These are phyloP conservation scores for Edaphochlamys debaryana DNA, from an alignment of 139 green algal species.

Conservation along the genomic window DNA sequence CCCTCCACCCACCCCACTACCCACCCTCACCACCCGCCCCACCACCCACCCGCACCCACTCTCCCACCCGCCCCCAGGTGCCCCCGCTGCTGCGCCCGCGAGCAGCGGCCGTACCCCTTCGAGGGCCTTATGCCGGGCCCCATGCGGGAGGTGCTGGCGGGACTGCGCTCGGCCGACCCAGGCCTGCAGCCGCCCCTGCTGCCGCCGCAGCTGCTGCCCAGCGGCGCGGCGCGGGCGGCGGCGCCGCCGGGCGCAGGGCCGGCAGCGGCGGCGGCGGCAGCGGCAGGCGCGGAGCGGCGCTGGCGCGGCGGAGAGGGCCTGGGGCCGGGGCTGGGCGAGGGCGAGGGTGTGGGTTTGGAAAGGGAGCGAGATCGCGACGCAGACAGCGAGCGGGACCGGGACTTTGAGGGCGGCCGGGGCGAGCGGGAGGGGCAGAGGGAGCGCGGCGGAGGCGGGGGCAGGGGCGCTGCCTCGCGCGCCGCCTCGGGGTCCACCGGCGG, in stretches of 20 bases:
- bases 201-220: background rate
- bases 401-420: no score
- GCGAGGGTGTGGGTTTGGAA: no score
- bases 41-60: background rate
- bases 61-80: conserved; percentile 11
- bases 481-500: no score
- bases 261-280: background rate
- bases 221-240: background rate
- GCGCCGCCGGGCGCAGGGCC: background rate
- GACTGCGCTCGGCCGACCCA: background rate
- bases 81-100: conserved; percentile 44
- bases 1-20: no score
- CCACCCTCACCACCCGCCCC: no score
- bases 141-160: background rate
- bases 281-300: background rate
- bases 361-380: no score
- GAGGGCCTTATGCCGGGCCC: background rate
- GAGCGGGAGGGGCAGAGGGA: no score
- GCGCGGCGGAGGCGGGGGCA: no score
- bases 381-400: no score
- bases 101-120: conserved; percentile 1
- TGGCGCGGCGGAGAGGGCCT: no score
- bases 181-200: background rate
- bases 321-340: no score
- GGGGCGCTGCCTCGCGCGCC: no score